Evolutionary conservation across 2,329 filamentous ascomycete species (phyloP), one percentile per base, ranked within the genome.

Genomic region (Botryotinia globosa): DNA sequence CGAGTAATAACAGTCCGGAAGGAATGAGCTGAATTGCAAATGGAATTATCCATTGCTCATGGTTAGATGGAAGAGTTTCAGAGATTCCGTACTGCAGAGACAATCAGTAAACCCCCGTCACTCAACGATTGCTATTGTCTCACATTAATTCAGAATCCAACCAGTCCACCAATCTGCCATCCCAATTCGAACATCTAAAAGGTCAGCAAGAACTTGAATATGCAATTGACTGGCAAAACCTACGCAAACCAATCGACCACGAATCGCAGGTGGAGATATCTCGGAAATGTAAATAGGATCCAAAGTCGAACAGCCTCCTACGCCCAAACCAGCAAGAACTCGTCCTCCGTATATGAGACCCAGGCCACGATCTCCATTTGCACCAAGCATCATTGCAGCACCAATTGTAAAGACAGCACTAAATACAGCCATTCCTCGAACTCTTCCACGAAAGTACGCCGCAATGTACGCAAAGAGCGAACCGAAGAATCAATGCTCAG

Each of bases 361-460:
- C 4, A 69, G 51, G n/a, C 51, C 48, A 32, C 66, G 32, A 14
- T 39, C 39, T 22, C 89, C 91, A 45, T 45, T 69, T 22, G 66
- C 34, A 59, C 54, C 66, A 39, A 94, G 83, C 89, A 93, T 94
- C 76, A 94, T 80, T 69, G 90, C 91, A 56, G 91, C 89, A 74
- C 92, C 92, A 16, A 94, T 78, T 68, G 89, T 85, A 81, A 94
- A 94, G 74, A 94, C 77, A 44, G 86, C 70, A 7, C 85, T 82
- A 79, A 90, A 91, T 65, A 89, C 76, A 74, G 89, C 83, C 3
- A 94, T 84, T 32, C 88, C 90, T n/a, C 44, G n/a, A 8, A 39
- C 64, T 67, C 65, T 67, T 39, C 45, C 65, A 12, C 56, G 44
- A 4, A 34, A 54, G 29, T 67, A 67, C 6, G 65, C 65, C 2